Evolutionary conservation across 2,329 filamentous ascomycete genomes (phyloP).

Genomic region (Coniochaeta pulveracea): DNA sequence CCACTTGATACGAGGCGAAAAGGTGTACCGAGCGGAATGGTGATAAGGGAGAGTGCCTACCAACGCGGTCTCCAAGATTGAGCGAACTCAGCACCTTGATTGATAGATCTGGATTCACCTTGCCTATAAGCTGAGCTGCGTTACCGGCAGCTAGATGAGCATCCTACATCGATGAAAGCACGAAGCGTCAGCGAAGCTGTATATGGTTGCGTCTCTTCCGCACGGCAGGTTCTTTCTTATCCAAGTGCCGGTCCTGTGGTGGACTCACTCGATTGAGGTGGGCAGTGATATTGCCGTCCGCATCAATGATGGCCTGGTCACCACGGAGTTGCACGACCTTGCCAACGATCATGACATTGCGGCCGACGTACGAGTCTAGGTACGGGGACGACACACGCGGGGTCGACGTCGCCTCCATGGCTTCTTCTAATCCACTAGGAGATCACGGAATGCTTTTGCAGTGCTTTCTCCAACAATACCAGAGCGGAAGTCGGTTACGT

Average conservation of each 20-base stretch:
- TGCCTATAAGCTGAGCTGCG: constrained; percentile 67
- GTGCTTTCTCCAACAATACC: too few relatives aligned
- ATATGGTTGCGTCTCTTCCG: constrained; percentile 3
- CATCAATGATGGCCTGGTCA: constrained; percentile 69
- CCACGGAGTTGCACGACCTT: constrained; percentile 75
- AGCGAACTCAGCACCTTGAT: constrained; percentile 59
- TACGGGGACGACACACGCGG: constrained; percentile 76
- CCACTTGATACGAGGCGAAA: background rate
- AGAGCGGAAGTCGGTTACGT: too few relatives aligned
- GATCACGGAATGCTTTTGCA: too few relatives aligned
- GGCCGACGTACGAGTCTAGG: constrained; percentile 63
- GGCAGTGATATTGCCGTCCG: constrained; percentile 64
- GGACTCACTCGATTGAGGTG: constrained; percentile 57
- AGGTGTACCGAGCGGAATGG: background rate
- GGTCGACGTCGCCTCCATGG: constrained; percentile 63
- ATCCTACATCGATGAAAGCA: constrained; percentile 37
- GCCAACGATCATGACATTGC: constrained; percentile 75
- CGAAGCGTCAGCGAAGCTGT: background rate
- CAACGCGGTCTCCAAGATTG: constrained; percentile 58
- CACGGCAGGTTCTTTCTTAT: too few relatives aligned
- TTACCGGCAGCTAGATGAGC: constrained; percentile 58
- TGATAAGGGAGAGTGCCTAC: constrained; percentile 33
- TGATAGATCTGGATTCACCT: constrained; percentile 62
- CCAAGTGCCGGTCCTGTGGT: too few relatives aligned
- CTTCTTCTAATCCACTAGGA: too few relatives aligned